Evolutionary conservation across 495 filamentous ascomycete genomes (phyloP).

Genomic region (Aspergillus carlsbadensis): DNA sequence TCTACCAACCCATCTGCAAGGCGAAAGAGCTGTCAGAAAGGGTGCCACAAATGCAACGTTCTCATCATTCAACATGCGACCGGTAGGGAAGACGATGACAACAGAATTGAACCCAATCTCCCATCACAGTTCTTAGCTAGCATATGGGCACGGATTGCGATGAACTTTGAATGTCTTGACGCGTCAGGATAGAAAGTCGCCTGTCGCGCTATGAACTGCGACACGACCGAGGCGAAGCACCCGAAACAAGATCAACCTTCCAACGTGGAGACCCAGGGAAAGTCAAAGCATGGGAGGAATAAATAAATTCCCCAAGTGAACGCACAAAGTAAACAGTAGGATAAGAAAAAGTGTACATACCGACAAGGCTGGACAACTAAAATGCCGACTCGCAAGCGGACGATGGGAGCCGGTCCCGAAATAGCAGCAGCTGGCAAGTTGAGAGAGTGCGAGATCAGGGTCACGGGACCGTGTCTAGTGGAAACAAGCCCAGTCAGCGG

Average conservation of each 20-base stretch:
- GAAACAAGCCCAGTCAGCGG: slow-evolving; percentile 22
- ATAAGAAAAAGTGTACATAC: slow-evolving; percentile 39
- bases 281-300: slow-evolving; percentile 5
- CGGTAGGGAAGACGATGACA: slow-evolving; percentile 1
- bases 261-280: slow-evolving; percentile 2
- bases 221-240: slow-evolving; percentile 25
- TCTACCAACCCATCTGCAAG: slow-evolving; percentile 58
- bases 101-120: slow-evolving; percentile 12
- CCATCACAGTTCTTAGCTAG: slow-evolving; percentile 5
- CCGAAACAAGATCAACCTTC: slow-evolving; percentile 15
- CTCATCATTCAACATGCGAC: slow-evolving; percentile 21
- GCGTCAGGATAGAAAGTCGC: slow-evolving; percentile 32
- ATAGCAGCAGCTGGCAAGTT: slow-evolving; percentile 38
- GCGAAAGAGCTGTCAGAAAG: slow-evolving; percentile 25
- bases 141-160: slow-evolving; percentile 6
- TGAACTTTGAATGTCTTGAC: slow-evolving; percentile 24
- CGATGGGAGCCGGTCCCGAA: slow-evolving; percentile 41
- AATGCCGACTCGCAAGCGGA: slow-evolving; percentile 48
- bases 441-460: slow-evolving; percentile 28
- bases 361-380: slow-evolving; percentile 49
- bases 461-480: slow-evolving; percentile 40
- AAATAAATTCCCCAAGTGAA: slow-evolving; percentile 9
- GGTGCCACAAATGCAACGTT: slow-evolving; percentile 13
- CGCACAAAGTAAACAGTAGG: not conserved
- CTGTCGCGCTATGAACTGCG: slow-evolving; percentile 29